Base-by-base conservation (phyloP, 179 eudicot species). In the Heliamphora pulchella region DNA sequence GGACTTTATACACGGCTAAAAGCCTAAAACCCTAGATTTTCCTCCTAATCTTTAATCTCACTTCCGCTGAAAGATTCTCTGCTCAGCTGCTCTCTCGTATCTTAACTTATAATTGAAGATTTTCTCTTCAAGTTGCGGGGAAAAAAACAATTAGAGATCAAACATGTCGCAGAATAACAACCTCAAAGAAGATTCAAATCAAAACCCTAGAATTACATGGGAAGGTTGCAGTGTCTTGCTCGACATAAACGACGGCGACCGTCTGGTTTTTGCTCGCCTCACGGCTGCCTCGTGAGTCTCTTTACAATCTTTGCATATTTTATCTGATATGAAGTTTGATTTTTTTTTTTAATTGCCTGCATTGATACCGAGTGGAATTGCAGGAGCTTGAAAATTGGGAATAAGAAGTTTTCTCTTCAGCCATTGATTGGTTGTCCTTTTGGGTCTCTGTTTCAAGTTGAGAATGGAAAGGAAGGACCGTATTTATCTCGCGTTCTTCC, bases 171-270 rank as follows among this genome's bases (percentile, higher is more conserved):
- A 13, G 10, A 46, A 17, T 39, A 20, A 18, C 68, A 84, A 79
- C 39, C 79, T 74, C 8, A 79, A 76, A 74, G 79, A 73, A 41
- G 83, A 79, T 44, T 79, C 82, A 66, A 79, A 69, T 74, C 85
- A 73, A 76, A 90, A 83, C 82, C 82, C 81, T 80, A 83, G 95
- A 86, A 81, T 89, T 31, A 87, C 97, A 8, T 93, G 95, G 95
- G 94, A 93, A 86, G 97, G 98, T 70, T 93, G 98, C 86, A 95
- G 90, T 48, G 98, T 95, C 2, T 83, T 95, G 87, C 92, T 95
- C 44, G 98, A 95, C 81, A 85, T 95, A 31, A 95, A 95, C 54
- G 98, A 95, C 75, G 97, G 97, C 5, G 98, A 95, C 71, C 92
- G 97, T 11, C 84, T 95, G 61, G 91, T 91, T 81, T 95, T 95